Conservation (phyloP, 2,329 filamentous ascomycete species). For the Byssothecium circinans region DNA sequence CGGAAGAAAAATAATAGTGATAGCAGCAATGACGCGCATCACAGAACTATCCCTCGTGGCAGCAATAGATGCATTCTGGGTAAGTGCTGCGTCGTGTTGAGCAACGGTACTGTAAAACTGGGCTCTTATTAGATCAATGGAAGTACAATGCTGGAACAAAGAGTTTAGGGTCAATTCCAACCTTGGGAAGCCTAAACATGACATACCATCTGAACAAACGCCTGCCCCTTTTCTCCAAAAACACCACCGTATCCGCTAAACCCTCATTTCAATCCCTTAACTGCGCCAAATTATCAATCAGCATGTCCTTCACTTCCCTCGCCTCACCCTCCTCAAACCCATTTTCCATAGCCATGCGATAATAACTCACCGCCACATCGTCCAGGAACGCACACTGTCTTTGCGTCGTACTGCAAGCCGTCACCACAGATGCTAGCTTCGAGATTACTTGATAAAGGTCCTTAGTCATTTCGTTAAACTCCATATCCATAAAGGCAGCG, state of each 20-base stretch:
- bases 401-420: conserved; percentile 9
- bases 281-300: conserved; percentile 10
- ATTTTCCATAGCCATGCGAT: conserved; percentile 6
- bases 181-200: no score
- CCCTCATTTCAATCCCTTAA: conserved; percentile 14
- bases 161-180: no score
- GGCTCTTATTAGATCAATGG: background rate
- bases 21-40: conserved; percentile 25
- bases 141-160: no score
- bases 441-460: conserved; percentile 11
- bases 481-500: conserved; percentile 4
- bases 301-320: conserved; percentile 1
- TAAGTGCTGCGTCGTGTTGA: conserved; percentile 22
- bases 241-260: conserved; percentile 16
- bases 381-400: conserved; percentile 17
- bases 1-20: conserved; percentile 30
- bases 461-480: conserved; percentile 11
- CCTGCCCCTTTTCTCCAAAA: conserved; percentile 17
- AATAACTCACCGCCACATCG: conserved; percentile 11
- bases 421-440: conserved; percentile 6
- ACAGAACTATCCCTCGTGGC: conserved; percentile 20
- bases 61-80: conserved; percentile 16
- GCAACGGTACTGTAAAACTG: conserved; percentile 25
- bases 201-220: conserved; percentile 19
- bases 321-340: conserved; percentile 2